phyloP scores from a whole-genome alignment of 208 protist species.

The Acanthamoeba triangularis region DNA sequence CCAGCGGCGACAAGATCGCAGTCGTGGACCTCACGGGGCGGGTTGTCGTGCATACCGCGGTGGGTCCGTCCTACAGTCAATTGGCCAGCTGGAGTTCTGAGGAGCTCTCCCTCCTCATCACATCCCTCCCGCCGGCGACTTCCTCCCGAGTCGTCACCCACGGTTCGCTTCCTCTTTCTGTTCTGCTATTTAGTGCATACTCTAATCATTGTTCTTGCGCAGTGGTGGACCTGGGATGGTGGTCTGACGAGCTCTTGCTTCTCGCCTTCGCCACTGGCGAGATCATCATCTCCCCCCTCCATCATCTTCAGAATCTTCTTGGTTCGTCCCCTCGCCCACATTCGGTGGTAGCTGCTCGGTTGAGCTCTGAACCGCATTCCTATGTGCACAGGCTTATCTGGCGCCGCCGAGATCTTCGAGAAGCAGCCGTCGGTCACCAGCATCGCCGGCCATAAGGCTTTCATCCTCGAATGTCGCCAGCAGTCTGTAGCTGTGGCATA shows the following conservation, averaged over 20 bases:
- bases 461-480: constrained; percentile 50
- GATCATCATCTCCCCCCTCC: background rate
- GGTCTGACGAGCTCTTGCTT: constrained; percentile 36
- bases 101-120: constrained; percentile 5
- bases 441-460: background rate
- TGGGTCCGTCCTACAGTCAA: background rate
- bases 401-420: constrained; percentile 2
- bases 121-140: background rate
- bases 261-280: constrained; percentile 48
- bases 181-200: background rate
- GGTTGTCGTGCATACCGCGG: background rate
- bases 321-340: background rate
- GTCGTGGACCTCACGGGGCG: constrained; percentile 27
- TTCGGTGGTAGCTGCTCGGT: background rate
- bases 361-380: background rate
- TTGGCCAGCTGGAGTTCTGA: constrained; percentile 22
- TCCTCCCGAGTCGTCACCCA: constrained; percentile 28
- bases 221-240: constrained; percentile 70
- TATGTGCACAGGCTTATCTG: background rate
- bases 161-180: background rate
- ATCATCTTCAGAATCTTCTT: constrained; percentile 22
- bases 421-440: background rate
- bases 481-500: background rate
- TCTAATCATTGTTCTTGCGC: background rate
- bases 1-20: constrained; percentile 45